Evolutionary conservation across 176 grass and related monocot species (phyloP), one percentile per base, ranked within the genome.

Genomic region (Paspalum vaginatum): DNA sequence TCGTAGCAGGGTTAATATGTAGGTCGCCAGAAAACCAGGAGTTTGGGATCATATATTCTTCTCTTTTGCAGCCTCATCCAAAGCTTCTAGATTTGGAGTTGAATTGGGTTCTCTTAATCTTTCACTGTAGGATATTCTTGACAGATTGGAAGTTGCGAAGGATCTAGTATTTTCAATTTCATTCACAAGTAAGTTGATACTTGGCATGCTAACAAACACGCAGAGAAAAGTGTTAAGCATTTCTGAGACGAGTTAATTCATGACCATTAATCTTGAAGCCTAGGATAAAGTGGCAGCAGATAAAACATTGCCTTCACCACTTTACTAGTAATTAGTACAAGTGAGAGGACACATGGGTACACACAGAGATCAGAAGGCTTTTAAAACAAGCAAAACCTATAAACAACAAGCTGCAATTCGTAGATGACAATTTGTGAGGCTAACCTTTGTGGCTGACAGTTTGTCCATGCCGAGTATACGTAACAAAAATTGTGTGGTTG

Each of bases 401-500:
- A 59, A 58, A 77, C 13, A 1, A n/a, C 21, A 25, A 69, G 43
- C 43, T 69, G 21, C n/a, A 68, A 79, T 18, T 25, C 18, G 68
- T 13, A 86, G 18, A 37, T 43, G 47, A 74, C 39, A 85, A 79
- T 48, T 42, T 56, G 12, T 42, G 44, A 58, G 55, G 43, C 18
- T 88, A 85, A 94, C 95, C 91, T 98, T 98, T 50, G 92, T 78
- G 37, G 87, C 83, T 77, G 92, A 87, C 18, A 98, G 79, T 75
- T 77, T 86, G 78, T 89, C 88, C 90, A 98, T 85, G 53, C 86
- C 84, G 27, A 98, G 87, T 50, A 80, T 49, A 67, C 75, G 85
- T 76, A 98, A 82, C 56, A 98, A 81, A 76, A 94, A 90, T 77
- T 98, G 95, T 81, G 90, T 92, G 16, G 90, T 98, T 39, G 95